phyloP scores from a whole-genome alignment of 495 filamentous ascomycete genomes.

The Penicillium canariense region DNA sequence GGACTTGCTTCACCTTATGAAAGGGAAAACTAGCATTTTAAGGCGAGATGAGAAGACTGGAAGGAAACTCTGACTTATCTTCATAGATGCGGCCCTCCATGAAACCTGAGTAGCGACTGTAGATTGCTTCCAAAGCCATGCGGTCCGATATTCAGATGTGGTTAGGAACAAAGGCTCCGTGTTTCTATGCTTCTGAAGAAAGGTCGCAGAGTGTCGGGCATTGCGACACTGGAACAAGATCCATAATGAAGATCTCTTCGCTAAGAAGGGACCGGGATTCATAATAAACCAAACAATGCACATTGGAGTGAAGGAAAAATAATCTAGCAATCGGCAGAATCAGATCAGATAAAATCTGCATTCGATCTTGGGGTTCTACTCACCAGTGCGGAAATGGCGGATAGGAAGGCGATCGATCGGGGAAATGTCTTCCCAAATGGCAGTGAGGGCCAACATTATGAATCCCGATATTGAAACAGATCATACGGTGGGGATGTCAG shows the following conservation, averaged over 20 bases:
- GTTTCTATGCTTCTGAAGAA: neutral
- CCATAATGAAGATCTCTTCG: constrained; percentile 5
- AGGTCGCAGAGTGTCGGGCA: neutral
- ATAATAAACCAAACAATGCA: neutral
- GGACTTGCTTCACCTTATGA: constrained; percentile 5
- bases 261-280: neutral
- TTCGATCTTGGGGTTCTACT: neutral
- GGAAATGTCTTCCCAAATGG: neutral
- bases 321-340: neutral
- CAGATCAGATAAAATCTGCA: neutral
- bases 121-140: constrained; percentile 1
- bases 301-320: neutral
- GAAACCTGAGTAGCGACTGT: constrained; percentile 7
- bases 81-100: constrained; percentile 1
- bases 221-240: constrained; percentile 1
- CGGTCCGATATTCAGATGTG: constrained; percentile 2
- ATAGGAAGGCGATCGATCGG: neutral
- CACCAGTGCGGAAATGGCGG: neutral
- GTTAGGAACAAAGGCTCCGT: constrained; percentile 4
- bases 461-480: neutral
- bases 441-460: neutral
- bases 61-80: neutral
- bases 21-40: neutral
- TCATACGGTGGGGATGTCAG: neutral
- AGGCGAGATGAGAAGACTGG: neutral